These are phyloP conservation scores for Phialocephala sp. DNA, from an alignment of 2,329 filamentous ascomycete genomes.

Conservation along the genomic window DNA sequence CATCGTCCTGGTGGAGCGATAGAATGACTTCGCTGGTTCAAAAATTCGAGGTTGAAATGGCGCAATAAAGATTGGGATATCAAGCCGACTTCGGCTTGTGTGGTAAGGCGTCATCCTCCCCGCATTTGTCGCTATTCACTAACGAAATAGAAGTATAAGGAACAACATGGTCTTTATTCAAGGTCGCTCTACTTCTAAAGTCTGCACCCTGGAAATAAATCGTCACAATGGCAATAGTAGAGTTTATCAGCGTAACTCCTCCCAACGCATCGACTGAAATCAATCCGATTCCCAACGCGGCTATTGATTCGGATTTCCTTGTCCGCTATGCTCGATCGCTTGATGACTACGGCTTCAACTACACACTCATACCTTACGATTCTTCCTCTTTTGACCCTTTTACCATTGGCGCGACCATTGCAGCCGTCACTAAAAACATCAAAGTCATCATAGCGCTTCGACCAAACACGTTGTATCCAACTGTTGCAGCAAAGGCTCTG, in stretches of 20 bases:
- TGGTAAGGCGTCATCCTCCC: slow-evolving; percentile 12
- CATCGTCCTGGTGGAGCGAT: neutral
- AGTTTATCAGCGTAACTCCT: slow-evolving; percentile 65
- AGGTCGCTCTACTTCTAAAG: neutral
- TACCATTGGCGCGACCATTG: slow-evolving; percentile 64
- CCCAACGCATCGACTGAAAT: slow-evolving; percentile 63
- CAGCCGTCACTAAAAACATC: slow-evolving; percentile 60
- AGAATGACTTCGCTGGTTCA: neutral
- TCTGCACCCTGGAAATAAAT: neutral
- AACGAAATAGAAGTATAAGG: neutral
- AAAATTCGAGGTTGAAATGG: neutral
- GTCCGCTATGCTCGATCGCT: slow-evolving; percentile 60
- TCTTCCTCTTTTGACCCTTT: slow-evolving; percentile 62
- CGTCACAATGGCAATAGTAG: slow-evolving; percentile 47
- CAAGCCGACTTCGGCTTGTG: neutral
- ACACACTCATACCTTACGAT: slow-evolving; percentile 65
- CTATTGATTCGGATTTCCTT: slow-evolving; percentile 60
- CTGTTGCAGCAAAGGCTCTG: slow-evolving; percentile 65
- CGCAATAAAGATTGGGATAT: neutral
- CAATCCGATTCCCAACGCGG: slow-evolving; percentile 55
- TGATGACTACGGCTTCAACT: slow-evolving; percentile 66
- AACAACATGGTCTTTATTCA: neutral
- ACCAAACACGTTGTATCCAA: slow-evolving; percentile 66
- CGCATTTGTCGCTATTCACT: slow-evolving; percentile 12
- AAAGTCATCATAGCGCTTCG: slow-evolving; percentile 66